Evolutionary conservation across 768 basidiomycete genomes (phyloP), one percentile per base, ranked within the genome.

Genomic region (Mrakia gelida): DNA sequence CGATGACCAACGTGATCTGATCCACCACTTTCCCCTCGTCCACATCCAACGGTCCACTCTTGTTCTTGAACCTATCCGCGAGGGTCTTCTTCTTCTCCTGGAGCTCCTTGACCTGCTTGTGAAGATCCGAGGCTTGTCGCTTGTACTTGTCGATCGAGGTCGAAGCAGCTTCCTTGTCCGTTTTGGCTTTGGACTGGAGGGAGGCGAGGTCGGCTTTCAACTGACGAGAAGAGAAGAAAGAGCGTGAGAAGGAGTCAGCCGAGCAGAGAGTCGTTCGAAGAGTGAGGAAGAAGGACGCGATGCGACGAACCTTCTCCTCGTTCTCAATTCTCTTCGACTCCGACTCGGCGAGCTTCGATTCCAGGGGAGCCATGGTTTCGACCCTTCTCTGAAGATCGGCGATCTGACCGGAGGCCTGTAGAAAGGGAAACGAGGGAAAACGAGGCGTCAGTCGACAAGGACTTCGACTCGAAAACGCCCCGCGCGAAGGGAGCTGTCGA

Each of bases 51-150:
- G 23, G 23, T 21, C 26, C 34, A 34, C 21, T 41, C 67, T 43
- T 70, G 38, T 15, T 10, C 34, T 41, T 21, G 41, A 70, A 70
- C 67, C 67, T 34, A 18, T 38, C 38, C 32, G 41, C 67, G 23
- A 70, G 67, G 10, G 67, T 41, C 26, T 13, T n/a, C 67, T n/a
- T 70, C 67, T 70, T 38, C 38, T 70, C 41, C 38, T 70, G 34
- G 18, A 70, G 67, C 67, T 70, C 67, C 8, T 41, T 7, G 23
- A 70, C 26, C 23, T 23, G 6, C 41, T 70, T 70, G 9, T 70
- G 67, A 45, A 70, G 38, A 8, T 11, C 11, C 38, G 34, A n/a
- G 10, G 38, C 26, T 30, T 70, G 34, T 34, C 34, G 26, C 34
- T 70, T 45, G 34, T 21, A 67, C 65, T 63, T 34, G 28, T 28